These are phyloP conservation scores for Eucalyptus guilfoylei DNA, from an alignment of 345 rosid species.

Conservation along the genomic window DNA sequence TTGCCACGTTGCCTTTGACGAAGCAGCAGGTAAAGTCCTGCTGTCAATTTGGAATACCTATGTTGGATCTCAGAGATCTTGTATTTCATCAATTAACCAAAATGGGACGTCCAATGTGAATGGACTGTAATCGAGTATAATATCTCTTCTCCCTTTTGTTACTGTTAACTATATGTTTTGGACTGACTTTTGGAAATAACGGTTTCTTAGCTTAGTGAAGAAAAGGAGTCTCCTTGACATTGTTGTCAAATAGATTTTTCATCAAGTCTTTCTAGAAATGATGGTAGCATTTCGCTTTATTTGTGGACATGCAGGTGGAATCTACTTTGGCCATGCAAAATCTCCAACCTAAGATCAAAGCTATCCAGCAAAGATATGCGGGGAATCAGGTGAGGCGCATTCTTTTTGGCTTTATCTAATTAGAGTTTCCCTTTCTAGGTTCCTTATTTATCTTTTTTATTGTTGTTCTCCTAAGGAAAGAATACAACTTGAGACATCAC, in stretches of 20 bases:
- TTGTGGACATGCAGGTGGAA: constrained; percentile 45
- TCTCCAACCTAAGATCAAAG: constrained; percentile 93
- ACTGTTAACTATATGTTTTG: neutral
- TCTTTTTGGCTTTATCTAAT: neutral
- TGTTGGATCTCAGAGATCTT: neutral
- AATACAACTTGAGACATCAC: constrained; percentile 92
- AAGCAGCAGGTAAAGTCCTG: constrained; percentile 63
- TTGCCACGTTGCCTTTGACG: constrained; percentile 75
- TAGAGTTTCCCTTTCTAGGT: neutral
- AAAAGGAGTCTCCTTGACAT: neutral
- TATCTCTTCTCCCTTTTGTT: neutral
- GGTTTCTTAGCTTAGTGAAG: neutral
- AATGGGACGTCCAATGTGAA: neutral
- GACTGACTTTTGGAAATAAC: neutral
- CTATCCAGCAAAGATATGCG: constrained; percentile 96
- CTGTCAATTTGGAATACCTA: neutral
- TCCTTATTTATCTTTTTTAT: neutral
- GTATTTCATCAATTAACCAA: neutral
- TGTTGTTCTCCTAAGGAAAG: constrained; percentile 49
- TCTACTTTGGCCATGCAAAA: constrained; percentile 97
- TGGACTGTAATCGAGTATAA: neutral
- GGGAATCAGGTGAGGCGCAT: constrained; percentile 69
- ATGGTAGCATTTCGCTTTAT: neutral
- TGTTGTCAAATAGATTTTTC: neutral
- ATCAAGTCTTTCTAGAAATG: neutral